phyloP scores from a whole-genome alignment of 345 rosid species.

The Lepidium sativum region DNA sequence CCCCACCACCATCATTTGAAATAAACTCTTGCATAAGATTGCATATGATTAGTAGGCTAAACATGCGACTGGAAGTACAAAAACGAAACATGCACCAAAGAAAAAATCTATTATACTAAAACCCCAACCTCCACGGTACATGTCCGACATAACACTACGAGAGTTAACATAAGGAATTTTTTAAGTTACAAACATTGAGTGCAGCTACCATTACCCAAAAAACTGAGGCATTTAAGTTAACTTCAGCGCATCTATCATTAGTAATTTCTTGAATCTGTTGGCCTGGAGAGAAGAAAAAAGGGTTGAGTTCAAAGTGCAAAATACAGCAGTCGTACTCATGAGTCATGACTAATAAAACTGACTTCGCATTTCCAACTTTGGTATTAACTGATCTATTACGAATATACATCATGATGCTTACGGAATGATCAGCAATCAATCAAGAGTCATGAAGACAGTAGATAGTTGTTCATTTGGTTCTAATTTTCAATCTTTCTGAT shows the following conservation, averaged over 20 bases:
- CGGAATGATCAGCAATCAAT: not conserved
- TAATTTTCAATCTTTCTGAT: not conserved
- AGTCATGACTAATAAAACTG: not conserved
- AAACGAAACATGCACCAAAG: not conserved
- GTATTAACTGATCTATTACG: not conserved
- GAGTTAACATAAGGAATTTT: not conserved
- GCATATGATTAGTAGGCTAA: not conserved
- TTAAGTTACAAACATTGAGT: constrained; percentile 57
- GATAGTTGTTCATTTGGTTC: not conserved
- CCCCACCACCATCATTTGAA: constrained; percentile 74
- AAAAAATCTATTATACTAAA: not conserved
- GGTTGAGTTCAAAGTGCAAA: not conserved
- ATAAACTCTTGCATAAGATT: constrained; percentile 64
- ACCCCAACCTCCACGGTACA: not conserved
- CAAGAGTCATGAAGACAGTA: not conserved
- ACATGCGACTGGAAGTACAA: not conserved
- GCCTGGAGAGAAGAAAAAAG: constrained; percentile 34
- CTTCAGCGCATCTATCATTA: constrained; percentile 56
- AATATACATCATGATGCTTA: not conserved
- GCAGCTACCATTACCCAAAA: constrained; percentile 99
- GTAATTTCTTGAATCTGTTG: constrained; percentile 50
- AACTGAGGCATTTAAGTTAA: constrained; percentile 58
- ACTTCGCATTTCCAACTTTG: not conserved
- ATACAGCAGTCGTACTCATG: not conserved
- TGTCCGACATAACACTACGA: not conserved